A percentile compares a stretch with the other conserved stretches of the same genome.
phyloP scores from a whole-genome alignment of 1,139 yeast genomes.

The Saccharomyces uvarum region DNA sequence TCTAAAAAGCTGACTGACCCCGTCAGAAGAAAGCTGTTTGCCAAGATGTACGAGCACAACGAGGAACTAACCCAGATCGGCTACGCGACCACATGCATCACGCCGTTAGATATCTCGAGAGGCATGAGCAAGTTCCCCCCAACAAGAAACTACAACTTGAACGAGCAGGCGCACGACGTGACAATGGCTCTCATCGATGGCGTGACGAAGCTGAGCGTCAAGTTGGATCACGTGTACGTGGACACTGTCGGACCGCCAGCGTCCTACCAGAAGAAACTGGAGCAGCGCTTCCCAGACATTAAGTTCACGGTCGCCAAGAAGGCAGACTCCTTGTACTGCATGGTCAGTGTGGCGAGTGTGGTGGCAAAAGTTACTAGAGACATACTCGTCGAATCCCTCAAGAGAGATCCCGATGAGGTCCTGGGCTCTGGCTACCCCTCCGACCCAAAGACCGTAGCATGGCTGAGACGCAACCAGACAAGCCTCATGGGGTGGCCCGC shows the following conservation, averaged over 20 bases:
- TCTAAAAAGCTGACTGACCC: conserved; percentile 79
- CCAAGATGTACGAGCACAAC: conserved; percentile 45
- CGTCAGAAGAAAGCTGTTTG: conserved; percentile 55
- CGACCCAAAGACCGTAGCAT: conserved; percentile 72
- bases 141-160: conserved; percentile 62
- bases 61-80: conserved; percentile 60
- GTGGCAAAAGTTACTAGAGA: conserved; percentile 96
- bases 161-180: conserved; percentile 93
- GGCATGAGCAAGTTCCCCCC: conserved; percentile 73
- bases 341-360: conserved; percentile 93
- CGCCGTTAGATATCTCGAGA: conserved; percentile 77
- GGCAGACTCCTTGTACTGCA: conserved; percentile 90
- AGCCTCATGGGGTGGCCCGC: conserved; percentile 82
- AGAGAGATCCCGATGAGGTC: conserved; percentile 16
- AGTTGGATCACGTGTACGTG: conserved; percentile 64
- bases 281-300: conserved; percentile 58
- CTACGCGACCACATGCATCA: conserved; percentile 79
- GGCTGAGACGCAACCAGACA: conserved; percentile 58
- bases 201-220: conserved; percentile 54
- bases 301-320: conserved; percentile 85
- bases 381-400: conserved; percentile 43
- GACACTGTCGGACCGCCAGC: conserved; percentile 97
- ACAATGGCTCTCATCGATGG: conserved; percentile 70
- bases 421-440: conserved; percentile 90
- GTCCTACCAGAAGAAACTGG: conserved; percentile 69